These are phyloP conservation scores for Epichloe scottii DNA, from an alignment of 2,329 filamentous ascomycete species.

Conservation along the genomic window DNA sequence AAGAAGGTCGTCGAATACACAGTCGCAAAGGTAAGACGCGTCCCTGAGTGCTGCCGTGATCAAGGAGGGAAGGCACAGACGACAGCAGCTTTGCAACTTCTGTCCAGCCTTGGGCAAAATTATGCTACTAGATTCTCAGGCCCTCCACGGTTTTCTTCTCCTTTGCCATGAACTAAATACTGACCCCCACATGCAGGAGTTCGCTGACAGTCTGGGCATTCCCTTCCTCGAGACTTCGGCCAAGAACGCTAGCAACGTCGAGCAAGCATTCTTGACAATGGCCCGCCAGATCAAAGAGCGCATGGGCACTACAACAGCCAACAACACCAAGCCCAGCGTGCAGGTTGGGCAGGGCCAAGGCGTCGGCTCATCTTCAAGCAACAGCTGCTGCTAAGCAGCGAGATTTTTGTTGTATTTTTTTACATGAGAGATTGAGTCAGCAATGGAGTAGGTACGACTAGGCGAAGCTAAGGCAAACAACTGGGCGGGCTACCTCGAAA, in stretches of 20 bases:
- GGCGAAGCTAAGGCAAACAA: conserved; percentile 17
- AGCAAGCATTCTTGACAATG: conserved; percentile 99
- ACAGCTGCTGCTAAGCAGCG: conserved; percentile 72
- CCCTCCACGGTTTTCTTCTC: not conserved
- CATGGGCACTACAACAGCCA: conserved; percentile 89
- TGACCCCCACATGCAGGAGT: conserved; percentile 53
- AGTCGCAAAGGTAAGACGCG: conserved; percentile 81
- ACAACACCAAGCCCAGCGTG: conserved; percentile 97
- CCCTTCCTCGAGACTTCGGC: conserved; percentile 99
- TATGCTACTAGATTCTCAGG: too few species aligned
- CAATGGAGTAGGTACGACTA: conserved; percentile 2
- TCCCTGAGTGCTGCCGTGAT: not conserved
- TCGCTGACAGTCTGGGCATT: conserved; percentile 95
- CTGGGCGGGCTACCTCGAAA: conserved; percentile 13
- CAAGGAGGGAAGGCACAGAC: not conserved
- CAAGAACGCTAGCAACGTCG: conserved; percentile 99
- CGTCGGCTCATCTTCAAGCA: conserved; percentile 74
- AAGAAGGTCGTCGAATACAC: conserved; percentile 99
- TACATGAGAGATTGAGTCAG: not conserved
- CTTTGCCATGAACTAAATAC: not conserved
- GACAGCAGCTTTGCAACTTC: too few species aligned
- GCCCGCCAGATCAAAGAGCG: conserved; percentile 99
- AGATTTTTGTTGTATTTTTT: not conserved
- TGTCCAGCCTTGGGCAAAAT: not conserved
- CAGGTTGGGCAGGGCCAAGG: conserved; percentile 92